Base-by-base conservation (phyloP, 345 rosid genomes). In the Trapa bicornis region DNA sequence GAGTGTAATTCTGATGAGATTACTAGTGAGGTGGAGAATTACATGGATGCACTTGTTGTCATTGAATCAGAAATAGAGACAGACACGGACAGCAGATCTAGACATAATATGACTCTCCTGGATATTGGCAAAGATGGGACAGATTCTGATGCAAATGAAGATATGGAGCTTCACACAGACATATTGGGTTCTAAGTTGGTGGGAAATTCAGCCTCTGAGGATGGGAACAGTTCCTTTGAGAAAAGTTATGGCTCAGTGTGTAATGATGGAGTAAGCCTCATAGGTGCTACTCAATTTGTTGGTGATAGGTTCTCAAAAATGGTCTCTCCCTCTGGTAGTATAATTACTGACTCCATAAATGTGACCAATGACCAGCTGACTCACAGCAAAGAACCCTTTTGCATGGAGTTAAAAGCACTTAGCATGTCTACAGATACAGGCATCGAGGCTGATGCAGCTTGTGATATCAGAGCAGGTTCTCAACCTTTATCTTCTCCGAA, bases 11-110 rank as follows among this genome's bases (percentile, higher is more conserved):
- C 86, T 77, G 99, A 94, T 78, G 96, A 85, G 65, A 67, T 84
- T 71, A 72, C 79, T 70, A 91, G 97, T 70, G 99, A 94, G 80
- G 82, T 87, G 73, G 99, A 94, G 61, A 85, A 85, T 75, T 94
- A 83, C 76, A 69, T 85, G 80, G 99, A 94, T 82, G 97, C 97
- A 65, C 88, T 87, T 72, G 72, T 96, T 66, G 84, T 87, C 45
- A 78, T 94, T 87, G 99, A 91, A 74, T 89, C 93, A 33, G 99
- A 91, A 83, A 79, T 82, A 70, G 99, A 94, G 75, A 80, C 81
- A 32, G 96, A 86, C 66, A 77, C 76, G 68, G 92, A 86, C 17
- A 72, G 68, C 65, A 82, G 82, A 70, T 47, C 57, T 67, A 88
- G 72, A 66, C 75, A 48, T 52, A 67, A 67, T 64, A 29, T 43